Evolutionary conservation across 305 asterid genomes (phyloP), one percentile per base, ranked within the genome.

Genomic region (Fraxinus greggii): DNA sequence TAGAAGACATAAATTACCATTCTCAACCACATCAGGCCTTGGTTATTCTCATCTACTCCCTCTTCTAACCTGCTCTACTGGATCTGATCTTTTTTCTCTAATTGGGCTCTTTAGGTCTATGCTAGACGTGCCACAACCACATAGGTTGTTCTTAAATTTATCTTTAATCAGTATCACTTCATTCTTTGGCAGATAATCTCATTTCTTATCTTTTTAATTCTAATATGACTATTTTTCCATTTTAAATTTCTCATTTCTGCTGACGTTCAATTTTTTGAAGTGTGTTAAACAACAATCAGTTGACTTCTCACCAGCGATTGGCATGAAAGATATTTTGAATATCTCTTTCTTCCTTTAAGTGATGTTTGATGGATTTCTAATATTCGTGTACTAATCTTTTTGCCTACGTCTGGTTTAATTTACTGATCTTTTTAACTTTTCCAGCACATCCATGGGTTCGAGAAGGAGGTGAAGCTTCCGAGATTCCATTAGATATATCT

Each of bases 381-480:
- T 13, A 63, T 4, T 48, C 21, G 17, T 35, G 69, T 48, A 32
- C 7, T 59, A 31, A 69, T 72, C 8, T 42, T 83, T 63, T 74
- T 15, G 65, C 70, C 3, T 56, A 0, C 12, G 26, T 38, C 13
- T 81, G 76, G 78, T 24, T 35, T 74, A 17, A 75, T 61, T 65
- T 36, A 54, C 59, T 86, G 78, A 83, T 80, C 59, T 33, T 70
- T 78, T 32, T 83, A 54, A 80, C 77, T 85, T 83, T 85, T 89
- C 75, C 95, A 94, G 99, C 99, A 31, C 99, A 96, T 85, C 92
- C 95, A 63, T 96, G 99, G 99, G 99, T 96, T 61, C 90, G 98
- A 54, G 99, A 96, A 90, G 99, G 99, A 83, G 99, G 99, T 51
- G 92, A 91, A 87, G 99, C 99, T 32, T 94, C 98, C 5, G 99